Base-by-base conservation (phyloP, 768 basidiomycete genomes). In the Lactarius trivialis region DNA sequence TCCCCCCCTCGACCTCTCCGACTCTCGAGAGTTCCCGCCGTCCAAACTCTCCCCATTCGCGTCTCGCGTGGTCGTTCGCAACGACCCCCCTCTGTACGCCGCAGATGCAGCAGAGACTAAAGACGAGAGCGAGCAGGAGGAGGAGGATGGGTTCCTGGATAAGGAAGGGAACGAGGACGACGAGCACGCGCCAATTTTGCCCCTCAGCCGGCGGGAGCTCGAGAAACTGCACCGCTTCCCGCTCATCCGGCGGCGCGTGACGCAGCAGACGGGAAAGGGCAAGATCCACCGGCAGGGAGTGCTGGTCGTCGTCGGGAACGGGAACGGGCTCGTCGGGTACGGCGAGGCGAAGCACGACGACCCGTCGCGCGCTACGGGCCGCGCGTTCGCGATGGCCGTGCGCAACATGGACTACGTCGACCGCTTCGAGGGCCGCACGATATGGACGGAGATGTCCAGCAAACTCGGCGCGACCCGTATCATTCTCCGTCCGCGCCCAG, bases 221-320 rank as follows among this genome's bases (percentile, higher is more conserved):
- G 60, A 68, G n/a, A 69, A 70, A 32, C 69, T 81, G 33, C 75
- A 79, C 66, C 65, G 72, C 24, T 79, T 77, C 64, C 66, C 76
- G 0, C 73, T 82, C 61, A 63, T 83, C 64, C 66, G 63, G 65
- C 81, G 85, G 7, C 76, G 84, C 45, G 87, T 95, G 68, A 84
- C 84, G 4, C 88, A 92, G 64, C 95, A 98, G 80, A 98, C 94
- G 0, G 87, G 89, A 60, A 98, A 98, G 75, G 97, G 97, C 15
- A 96, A 93, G 71, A 88, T 89, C 64, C 78, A 81, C 30, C 81
- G 84, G 19, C 73, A 79, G 56, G 82, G 83, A 56, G 76, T 77
- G 41, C 80, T 90, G 65, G 81, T 85, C 66, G 82, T 94, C 63
- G 84, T 90, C 36, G 93, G 93, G 3, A 85, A 95, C 70, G 90